Percentiles rank a stretch among this genome's conserved stretches.
phyloP scores from a whole-genome alignment of 2,329 filamentous ascomycete genomes.

The Ceratocystis cacaofunesta region DNA sequence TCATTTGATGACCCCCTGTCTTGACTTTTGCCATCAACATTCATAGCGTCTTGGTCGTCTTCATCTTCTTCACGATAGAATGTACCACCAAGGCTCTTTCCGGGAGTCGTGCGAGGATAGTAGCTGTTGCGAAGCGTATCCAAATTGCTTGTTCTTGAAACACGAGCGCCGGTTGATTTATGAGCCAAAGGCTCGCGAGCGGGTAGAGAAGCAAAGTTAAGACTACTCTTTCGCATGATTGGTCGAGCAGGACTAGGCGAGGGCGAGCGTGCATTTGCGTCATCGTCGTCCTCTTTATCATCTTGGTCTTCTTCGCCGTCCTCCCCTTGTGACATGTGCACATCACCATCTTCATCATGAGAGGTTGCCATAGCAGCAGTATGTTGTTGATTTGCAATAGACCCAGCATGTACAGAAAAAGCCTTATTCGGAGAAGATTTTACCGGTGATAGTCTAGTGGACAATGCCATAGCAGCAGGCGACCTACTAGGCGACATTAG shows the following conservation, averaged over 20 bases:
- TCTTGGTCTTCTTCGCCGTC: conserved; percentile 2
- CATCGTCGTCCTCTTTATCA: conserved; percentile 28
- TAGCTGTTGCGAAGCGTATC: conserved; percentile 61
- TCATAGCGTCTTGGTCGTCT: conserved; percentile 32
- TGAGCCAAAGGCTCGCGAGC: conserved; percentile 79
- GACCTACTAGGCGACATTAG: background rate
- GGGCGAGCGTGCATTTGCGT: conserved; percentile 48
- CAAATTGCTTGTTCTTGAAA: conserved; percentile 64
- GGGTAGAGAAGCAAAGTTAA: conserved; percentile 86
- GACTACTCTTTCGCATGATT: conserved; percentile 77
- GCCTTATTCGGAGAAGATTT: background rate
- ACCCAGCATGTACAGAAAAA: background rate
- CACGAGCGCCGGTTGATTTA: conserved; percentile 61
- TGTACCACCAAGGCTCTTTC: conserved; percentile 49
- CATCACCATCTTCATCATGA: conserved; percentile 12
- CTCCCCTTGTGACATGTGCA: conserved; percentile 16
- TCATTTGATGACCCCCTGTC: conserved; percentile 25
- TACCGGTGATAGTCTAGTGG: conserved; percentile 2
- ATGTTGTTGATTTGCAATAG: background rate
- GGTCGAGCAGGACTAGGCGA: conserved; percentile 61
- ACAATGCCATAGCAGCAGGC: background rate
- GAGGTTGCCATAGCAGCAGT: background rate
- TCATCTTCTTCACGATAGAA: conserved; percentile 34
- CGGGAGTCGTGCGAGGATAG: conserved; percentile 56
- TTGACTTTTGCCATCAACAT: conserved; percentile 29